These are phyloP conservation scores for Albifimbria verrucaria DNA, from an alignment of 2,329 filamentous ascomycete species.

Conservation along the genomic window DNA sequence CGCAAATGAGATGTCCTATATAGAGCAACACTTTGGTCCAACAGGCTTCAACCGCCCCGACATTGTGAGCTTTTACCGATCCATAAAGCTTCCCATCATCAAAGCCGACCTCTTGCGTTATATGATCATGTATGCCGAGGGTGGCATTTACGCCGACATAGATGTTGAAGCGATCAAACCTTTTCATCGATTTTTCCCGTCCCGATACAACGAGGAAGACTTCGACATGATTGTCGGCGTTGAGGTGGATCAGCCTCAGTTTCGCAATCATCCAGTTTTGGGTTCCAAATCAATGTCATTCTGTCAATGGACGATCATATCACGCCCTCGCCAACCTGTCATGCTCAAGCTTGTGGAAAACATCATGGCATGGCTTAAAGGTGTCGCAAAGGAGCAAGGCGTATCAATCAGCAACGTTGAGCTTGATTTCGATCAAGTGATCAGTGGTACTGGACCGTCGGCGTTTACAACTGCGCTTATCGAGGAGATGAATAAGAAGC, in stretches of 20 bases:
- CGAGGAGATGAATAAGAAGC: conserved; percentile 55
- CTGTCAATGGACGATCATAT: conserved; percentile 74
- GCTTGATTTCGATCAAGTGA: conserved; percentile 69
- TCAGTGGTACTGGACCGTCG: conserved; percentile 68
- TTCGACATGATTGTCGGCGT: conserved; percentile 68
- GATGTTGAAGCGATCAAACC: conserved; percentile 33
- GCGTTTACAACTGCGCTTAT: conserved; percentile 66
- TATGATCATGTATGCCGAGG: conserved; percentile 69
- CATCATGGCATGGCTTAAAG: conserved; percentile 64
- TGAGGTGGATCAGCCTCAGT: conserved; percentile 68
- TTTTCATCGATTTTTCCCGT: conserved; percentile 34
- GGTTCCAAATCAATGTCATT: conserved; percentile 68
- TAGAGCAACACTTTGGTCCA: conserved; percentile 65
- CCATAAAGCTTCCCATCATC: conserved; percentile 59
- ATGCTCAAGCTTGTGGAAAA: conserved; percentile 67
- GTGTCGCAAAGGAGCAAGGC: conserved; percentile 55
- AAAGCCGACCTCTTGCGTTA: conserved; percentile 68
- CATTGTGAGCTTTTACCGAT: conserved; percentile 59
- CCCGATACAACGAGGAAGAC: conserved; percentile 59
- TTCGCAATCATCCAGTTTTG: conserved; percentile 59
- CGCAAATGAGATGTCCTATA: conserved; percentile 62
- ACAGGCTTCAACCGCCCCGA: conserved; percentile 64
- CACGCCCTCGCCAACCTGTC: conserved; percentile 63
- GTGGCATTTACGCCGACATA: conserved; percentile 66
- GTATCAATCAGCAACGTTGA: conserved; percentile 58